Evolutionary conservation across 2,329 filamentous ascomycete species (phyloP).

Genomic region (Hawksworthiomyces lignivorus): DNA sequence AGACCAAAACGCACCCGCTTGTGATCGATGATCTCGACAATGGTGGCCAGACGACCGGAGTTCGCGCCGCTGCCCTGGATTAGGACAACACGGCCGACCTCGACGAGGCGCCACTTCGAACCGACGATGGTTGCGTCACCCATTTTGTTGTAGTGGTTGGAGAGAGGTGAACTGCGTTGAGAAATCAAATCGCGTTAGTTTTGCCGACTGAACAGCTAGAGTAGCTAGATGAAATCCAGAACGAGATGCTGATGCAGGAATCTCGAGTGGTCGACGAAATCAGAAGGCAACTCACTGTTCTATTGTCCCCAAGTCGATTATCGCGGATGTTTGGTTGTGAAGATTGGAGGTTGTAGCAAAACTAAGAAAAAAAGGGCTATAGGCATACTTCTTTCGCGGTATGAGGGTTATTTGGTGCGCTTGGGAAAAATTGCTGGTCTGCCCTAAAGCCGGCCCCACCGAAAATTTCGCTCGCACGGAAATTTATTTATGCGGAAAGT

Average conservation of each 20-base stretch:
- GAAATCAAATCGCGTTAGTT: too few relatives aligned
- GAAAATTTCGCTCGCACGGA: slow-evolving; percentile 7
- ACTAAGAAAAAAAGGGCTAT: slow-evolving; percentile 9
- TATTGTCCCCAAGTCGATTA: slow-evolving; percentile 11
- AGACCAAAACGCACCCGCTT: slow-evolving; percentile 79
- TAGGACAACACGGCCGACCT: slow-evolving; percentile 95
- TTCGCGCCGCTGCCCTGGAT: slow-evolving; percentile 72
- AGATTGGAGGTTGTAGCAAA: slow-evolving; percentile 11
- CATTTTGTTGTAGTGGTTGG: slow-evolving; percentile 53
- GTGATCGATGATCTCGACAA: slow-evolving; percentile 99
- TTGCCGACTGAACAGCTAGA: too few relatives aligned
- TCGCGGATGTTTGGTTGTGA: slow-evolving; percentile 13
- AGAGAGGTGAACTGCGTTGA: slow-evolving; percentile 8
- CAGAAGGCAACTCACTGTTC: slow-evolving; percentile 15
- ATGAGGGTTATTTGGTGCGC: slow-evolving; percentile 15
- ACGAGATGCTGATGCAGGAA: too few relatives aligned
- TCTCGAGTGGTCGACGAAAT: too few relatives aligned
- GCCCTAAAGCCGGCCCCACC: slow-evolving; percentile 12
- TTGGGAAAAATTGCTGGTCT: slow-evolving; percentile 16
- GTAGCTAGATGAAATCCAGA: too few relatives aligned
- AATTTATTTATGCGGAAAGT: slow-evolving; percentile 10
- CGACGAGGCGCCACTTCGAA: slow-evolving; percentile 89
- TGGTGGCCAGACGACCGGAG: slow-evolving; percentile 79
- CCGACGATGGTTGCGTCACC: slow-evolving; percentile 74
- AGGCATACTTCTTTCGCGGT: slow-evolving; percentile 10